phyloP scores from a whole-genome alignment of 208 protist genomes.

The Leishmania major region DNA sequence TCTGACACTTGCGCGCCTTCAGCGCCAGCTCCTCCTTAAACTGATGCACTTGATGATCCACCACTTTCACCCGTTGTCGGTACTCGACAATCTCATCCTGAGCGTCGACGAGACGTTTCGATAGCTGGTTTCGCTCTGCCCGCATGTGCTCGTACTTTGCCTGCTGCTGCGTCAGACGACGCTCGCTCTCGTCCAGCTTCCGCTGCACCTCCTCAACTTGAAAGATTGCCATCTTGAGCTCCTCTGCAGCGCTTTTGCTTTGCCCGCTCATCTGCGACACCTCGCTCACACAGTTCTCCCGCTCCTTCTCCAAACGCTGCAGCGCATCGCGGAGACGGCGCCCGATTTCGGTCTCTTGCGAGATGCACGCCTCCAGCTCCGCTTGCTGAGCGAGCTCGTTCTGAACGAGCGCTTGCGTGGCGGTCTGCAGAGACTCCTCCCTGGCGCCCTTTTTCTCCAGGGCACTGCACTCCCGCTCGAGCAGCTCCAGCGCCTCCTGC shows the following conservation, averaged over 20 bases:
- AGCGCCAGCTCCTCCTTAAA: conserved; percentile 96
- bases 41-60: conserved; percentile 96
- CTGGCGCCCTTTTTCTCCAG: conserved; percentile 71
- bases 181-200: conserved; percentile 93
- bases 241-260: conserved; percentile 87
- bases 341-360: conserved; percentile 61
- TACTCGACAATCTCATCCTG: conserved; percentile 98
- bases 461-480: conserved; percentile 67
- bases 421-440: conserved; percentile 65
- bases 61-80: conserved; percentile 97
- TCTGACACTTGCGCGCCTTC: conserved; percentile 72
- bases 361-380: conserved; percentile 61
- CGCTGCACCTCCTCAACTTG: conserved; percentile 95
- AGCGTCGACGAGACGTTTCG: conserved; percentile 97
- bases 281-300: conserved; percentile 87
- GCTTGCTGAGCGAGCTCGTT: conserved; percentile 77
- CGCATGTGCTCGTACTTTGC: conserved; percentile 94
- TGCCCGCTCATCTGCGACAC: conserved; percentile 87
- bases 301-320: conserved; percentile 91
- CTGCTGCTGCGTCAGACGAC: conserved; percentile 76
- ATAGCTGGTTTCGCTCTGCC: conserved; percentile 97
- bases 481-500: conserved; percentile 56
- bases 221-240: conserved; percentile 91
- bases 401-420: conserved; percentile 81
- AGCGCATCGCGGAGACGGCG: conserved; percentile 55